phyloP scores from a whole-genome alignment of 148 eudicot genomes.

The Fagopyrum tataricum region DNA sequence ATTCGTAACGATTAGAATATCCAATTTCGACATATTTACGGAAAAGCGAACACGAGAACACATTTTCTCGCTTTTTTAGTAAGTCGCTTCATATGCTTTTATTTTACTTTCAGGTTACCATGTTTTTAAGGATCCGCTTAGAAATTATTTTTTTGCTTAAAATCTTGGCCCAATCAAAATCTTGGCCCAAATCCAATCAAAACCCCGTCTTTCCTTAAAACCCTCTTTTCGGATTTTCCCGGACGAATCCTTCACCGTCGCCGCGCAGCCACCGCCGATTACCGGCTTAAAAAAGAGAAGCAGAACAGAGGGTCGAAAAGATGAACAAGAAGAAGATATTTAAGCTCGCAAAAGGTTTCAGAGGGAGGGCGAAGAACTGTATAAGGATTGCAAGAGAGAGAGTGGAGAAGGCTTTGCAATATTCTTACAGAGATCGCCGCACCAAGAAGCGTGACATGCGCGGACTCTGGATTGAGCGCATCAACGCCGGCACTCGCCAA shows the following conservation, averaged over 20 bases:
- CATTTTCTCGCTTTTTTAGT: no score
- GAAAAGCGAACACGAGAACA: no score
- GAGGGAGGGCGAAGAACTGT: conserved; percentile 97
- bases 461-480: conserved; percentile 86
- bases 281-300: not conserved
- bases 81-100: no score
- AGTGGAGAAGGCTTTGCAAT: conserved; percentile 93
- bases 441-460: conserved; percentile 98
- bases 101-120: no score
- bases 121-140: no score
- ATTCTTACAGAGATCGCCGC: conserved; percentile 88
- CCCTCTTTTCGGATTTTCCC: not conserved
- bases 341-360: conserved; percentile 76
- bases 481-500: conserved; percentile 83
- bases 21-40: no score
- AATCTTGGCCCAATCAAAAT: not conserved
- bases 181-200: not conserved
- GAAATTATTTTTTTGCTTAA: no score
- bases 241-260: not conserved
- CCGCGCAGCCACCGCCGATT: not conserved
- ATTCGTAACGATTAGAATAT: no score
- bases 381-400: conserved; percentile 86
- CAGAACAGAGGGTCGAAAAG: conserved; percentile 15
- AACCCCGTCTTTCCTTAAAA: not conserved
- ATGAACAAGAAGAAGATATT: conserved; percentile 96